Percentiles rank a stretch among this genome's conserved stretches.
Conservation (phyloP, 1,139 yeast genomes). For the Nakaseomyces uthaithaninus region DNA sequence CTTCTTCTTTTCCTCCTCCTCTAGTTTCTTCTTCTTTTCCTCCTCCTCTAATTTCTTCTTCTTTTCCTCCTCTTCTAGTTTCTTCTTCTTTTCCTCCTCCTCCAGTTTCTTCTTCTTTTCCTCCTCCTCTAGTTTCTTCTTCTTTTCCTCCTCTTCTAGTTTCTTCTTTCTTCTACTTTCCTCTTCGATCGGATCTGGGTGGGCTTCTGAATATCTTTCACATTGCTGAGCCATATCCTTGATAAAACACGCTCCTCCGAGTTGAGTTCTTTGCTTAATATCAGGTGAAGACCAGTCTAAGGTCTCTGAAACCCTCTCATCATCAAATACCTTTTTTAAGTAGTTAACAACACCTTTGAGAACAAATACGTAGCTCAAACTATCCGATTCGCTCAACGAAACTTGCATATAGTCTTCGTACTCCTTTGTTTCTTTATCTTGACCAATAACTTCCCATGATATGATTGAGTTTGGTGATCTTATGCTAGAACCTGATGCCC, state of each 20-base stretch:
- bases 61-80: background rate
- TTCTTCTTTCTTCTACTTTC: background rate
- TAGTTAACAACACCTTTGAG: conserved; percentile 38
- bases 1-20: background rate
- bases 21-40: background rate
- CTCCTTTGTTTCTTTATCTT: conserved; percentile 11
- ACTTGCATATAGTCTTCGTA: conserved; percentile 39
- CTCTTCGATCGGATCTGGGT: conserved; percentile 1
- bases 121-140: background rate
- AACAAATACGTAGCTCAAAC: conserved; percentile 37
- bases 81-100: background rate
- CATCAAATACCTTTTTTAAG: too few species aligned
- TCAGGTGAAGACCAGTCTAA: too few species aligned
- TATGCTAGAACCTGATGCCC: conserved; percentile 12
- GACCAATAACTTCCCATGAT: conserved; percentile 37
- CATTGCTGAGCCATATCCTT: background rate
- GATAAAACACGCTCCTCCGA: background rate
- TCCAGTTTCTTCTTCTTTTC: background rate
- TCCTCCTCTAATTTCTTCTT: background rate
- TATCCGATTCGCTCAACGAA: conserved; percentile 40
- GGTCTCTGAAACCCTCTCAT: too few species aligned
- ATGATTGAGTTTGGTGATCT: conserved; percentile 43
- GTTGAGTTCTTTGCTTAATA: background rate
- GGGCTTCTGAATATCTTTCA: background rate
- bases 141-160: background rate